phyloP scores from a whole-genome alignment of 169 alveolate species.

The Eimeria maxima region DNA sequence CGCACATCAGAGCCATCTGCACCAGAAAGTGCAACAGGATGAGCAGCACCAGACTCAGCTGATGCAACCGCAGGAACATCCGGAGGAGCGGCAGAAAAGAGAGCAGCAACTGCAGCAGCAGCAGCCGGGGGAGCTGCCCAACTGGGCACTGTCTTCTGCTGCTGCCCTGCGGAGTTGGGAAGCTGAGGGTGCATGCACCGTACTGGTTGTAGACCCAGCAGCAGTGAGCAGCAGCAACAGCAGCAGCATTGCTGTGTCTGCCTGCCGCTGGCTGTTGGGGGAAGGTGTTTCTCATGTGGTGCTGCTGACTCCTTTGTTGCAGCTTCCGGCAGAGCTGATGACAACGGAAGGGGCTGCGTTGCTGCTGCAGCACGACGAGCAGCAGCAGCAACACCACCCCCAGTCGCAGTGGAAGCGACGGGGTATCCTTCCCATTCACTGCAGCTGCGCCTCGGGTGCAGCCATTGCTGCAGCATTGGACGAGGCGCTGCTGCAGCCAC shows the following conservation, averaged over 20 bases:
- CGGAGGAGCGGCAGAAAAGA: neutral
- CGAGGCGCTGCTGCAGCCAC: conserved; percentile 18
- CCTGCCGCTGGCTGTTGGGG: conserved; percentile 54
- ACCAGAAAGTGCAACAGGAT: neutral
- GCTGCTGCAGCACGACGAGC: conserved; percentile 31
- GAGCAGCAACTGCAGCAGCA: conserved; percentile 24
- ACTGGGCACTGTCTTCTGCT: conserved; percentile 41
- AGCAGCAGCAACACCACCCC: neutral
- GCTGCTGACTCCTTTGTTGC: conserved; percentile 56
- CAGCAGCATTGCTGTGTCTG: conserved; percentile 52
- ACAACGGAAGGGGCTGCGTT: conserved; percentile 12
- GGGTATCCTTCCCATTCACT: conserved; percentile 9
- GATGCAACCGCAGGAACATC: neutral
- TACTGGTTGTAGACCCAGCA: conserved; percentile 34
- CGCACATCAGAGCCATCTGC: no score
- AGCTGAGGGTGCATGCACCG: conserved; percentile 48
- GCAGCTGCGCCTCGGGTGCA: conserved; percentile 16
- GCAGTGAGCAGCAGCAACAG: conserved; percentile 15
- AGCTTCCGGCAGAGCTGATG: conserved; percentile 9
- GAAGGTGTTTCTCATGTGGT: conserved; percentile 13
- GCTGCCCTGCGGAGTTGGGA: conserved; percentile 38
- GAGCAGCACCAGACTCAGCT: neutral
- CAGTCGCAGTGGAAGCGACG: neutral
- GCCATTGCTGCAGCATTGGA: conserved; percentile 37
- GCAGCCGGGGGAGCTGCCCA: conserved; percentile 1